Conservation (phyloP, 192 early-diverging fungal species). For the Helicostylum pulchrum region DNA sequence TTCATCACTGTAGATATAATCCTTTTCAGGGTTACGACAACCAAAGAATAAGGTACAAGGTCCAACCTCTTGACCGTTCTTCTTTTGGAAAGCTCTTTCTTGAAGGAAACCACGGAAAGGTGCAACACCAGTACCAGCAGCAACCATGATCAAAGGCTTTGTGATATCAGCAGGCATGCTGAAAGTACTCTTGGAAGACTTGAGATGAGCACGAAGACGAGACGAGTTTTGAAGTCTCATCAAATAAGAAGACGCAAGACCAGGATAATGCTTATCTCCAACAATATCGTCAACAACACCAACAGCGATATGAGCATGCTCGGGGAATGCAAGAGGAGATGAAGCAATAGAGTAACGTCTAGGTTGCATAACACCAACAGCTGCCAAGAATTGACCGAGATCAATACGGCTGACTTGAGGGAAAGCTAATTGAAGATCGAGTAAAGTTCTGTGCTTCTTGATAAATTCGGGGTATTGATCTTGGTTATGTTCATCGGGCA, state of each 20-base stretch:
- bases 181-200: conserved; percentile 49
- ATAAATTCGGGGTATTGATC: conserved; percentile 41
- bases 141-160: conserved; percentile 82
- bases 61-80: conserved; percentile 7
- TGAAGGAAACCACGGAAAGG: conserved; percentile 87
- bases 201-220: conserved; percentile 23
- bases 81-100: conserved; percentile 20
- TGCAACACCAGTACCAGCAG: conserved; percentile 89
- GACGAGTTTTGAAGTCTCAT: not conserved
- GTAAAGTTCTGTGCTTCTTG: conserved; percentile 40
- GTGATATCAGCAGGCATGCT: conserved; percentile 53
- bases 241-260: conserved; percentile 34
- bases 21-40: conserved; percentile 64
- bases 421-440: conserved; percentile 44
- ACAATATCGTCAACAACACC: conserved; percentile 35
- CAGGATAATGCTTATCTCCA: conserved; percentile 26
- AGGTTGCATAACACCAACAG: conserved; percentile 56
- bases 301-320: conserved; percentile 23
- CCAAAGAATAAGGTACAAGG: conserved; percentile 73
- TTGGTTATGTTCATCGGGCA: conserved; percentile 30
- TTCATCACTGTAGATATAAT: conserved; percentile 70
- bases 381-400: conserved; percentile 42
- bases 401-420: conserved; percentile 36
- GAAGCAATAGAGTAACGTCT: conserved; percentile 85
- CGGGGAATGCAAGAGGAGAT: conserved; percentile 50